Percentiles rank a stretch among this genome's conserved stretches.
Conservation (phyloP, 805 yeast genomes). For the Spathaspora arborariae region DNA sequence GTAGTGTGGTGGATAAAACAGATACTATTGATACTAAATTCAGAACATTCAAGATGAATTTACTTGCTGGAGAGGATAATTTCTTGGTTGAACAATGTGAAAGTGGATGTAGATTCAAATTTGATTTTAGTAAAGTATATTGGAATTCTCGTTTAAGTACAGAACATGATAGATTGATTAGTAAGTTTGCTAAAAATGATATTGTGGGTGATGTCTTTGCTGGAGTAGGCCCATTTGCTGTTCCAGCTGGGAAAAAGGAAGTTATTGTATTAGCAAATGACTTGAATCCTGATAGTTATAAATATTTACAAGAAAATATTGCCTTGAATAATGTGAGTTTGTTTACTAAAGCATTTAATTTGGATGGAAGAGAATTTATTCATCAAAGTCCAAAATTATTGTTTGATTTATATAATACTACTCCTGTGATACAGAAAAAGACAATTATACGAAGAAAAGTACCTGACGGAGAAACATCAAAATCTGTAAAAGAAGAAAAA, state of each 20-base stretch:
- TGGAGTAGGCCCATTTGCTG: slow-evolving; percentile 97
- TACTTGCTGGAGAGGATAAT: slow-evolving; percentile 80
- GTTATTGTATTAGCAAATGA: slow-evolving; percentile 88
- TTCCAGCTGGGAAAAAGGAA: slow-evolving; percentile 88
- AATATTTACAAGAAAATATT: slow-evolving; percentile 65
- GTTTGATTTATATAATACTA: slow-evolving; percentile 38
- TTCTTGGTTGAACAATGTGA: slow-evolving; percentile 83
- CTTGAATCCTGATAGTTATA: slow-evolving; percentile 81
- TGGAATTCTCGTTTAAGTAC: slow-evolving; percentile 96
- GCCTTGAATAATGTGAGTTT: slow-evolving; percentile 54
- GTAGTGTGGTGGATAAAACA: slow-evolving; percentile 88
- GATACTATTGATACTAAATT: slow-evolving; percentile 83
- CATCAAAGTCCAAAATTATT: slow-evolving; percentile 52
- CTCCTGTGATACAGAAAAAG: slow-evolving; percentile 29
- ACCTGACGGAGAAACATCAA: slow-evolving; percentile 25
- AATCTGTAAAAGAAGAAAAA: slow-evolving; percentile 14
- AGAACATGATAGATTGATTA: slow-evolving; percentile 82
- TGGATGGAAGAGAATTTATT: slow-evolving; percentile 84
- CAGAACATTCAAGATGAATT: slow-evolving; percentile 91
- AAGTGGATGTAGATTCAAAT: slow-evolving; percentile 77
- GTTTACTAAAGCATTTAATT: slow-evolving; percentile 60
- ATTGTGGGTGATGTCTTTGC: slow-evolving; percentile 95
- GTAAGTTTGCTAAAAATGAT: slow-evolving; percentile 56
- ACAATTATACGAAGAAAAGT: slow-evolving; percentile 34
- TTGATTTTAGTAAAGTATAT: slow-evolving; percentile 91